Conservation (phyloP, 257 asterid species). For the Fraxinus cuspidata region DNA sequence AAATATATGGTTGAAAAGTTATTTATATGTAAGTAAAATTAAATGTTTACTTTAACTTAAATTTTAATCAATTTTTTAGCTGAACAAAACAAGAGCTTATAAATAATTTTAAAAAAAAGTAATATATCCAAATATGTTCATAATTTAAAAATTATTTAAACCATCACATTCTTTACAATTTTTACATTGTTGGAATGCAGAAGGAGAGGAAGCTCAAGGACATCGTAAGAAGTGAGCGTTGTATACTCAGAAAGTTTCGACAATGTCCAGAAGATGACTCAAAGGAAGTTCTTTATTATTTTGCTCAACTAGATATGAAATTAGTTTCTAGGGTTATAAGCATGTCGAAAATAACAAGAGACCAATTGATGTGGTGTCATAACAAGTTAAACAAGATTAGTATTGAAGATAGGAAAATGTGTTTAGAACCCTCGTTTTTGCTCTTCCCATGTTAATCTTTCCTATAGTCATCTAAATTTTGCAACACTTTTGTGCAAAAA, state of each 20-base stretch:
- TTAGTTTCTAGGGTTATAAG: constrained; percentile 72
- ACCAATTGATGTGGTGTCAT: constrained; percentile 77
- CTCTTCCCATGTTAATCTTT: constrained; percentile 69
- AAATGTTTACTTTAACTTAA: too few relatives aligned
- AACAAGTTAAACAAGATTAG: constrained; percentile 64
- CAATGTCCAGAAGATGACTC: constrained; percentile 40
- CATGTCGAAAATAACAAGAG: constrained; percentile 68
- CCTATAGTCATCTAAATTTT: not conserved
- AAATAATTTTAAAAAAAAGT: too few relatives aligned
- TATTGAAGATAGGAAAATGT: constrained; percentile 63
- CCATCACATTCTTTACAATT: not conserved
- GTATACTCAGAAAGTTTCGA: constrained; percentile 61
- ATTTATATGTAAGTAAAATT: too few relatives aligned
- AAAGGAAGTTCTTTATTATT: constrained; percentile 67
- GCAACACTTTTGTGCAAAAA: not conserved
- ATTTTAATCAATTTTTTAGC: too few relatives aligned
- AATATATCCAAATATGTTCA: too few relatives aligned
- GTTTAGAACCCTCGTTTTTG: constrained; percentile 70
- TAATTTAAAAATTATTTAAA: too few relatives aligned
- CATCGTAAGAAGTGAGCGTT: constrained; percentile 59
- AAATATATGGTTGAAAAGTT: too few relatives aligned
- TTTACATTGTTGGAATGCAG: constrained; percentile 42
- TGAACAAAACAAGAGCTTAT: too few relatives aligned
- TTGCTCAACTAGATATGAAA: constrained; percentile 78
- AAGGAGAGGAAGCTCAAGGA: constrained; percentile 81